Evolutionary conservation across 2,329 filamentous ascomycete species (phyloP).

Genomic region (Fonsecaea pedrosoi): DNA sequence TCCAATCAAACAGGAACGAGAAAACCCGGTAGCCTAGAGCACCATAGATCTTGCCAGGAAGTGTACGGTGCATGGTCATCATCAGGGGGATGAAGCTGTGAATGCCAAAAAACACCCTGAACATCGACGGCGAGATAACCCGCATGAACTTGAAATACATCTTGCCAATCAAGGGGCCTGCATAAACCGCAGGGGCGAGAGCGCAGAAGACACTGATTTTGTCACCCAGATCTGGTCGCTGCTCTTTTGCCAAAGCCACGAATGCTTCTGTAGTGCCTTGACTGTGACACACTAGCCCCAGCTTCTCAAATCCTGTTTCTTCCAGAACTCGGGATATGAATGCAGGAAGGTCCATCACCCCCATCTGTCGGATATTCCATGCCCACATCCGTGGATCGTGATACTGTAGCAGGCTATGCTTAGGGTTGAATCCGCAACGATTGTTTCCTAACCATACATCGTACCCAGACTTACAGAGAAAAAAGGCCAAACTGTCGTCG

Average conservation of each 20-base stretch:
- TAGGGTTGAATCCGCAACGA: constrained; percentile 81
- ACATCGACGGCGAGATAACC: constrained; percentile 75
- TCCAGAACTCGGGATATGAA: constrained; percentile 78
- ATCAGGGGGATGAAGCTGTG: constrained; percentile 93
- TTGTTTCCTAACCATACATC: constrained; percentile 98
- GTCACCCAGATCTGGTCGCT: constrained; percentile 81
- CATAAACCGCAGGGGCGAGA: constrained; percentile 87
- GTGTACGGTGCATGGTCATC: constrained; percentile 77
- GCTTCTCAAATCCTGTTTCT: constrained; percentile 81
- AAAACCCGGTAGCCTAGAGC: constrained; percentile 88
- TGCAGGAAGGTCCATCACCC: constrained; percentile 83
- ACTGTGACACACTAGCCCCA: constrained; percentile 84
- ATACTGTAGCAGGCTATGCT: constrained; percentile 73
- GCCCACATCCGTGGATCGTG: constrained; percentile 91
- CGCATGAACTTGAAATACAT: constrained; percentile 93
- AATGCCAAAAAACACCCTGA: constrained; percentile 84
- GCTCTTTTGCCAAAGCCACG: constrained; percentile 86
- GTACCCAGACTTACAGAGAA: constrained; percentile 87
- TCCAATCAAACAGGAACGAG: constrained; percentile 87
- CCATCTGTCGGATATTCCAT: constrained; percentile 96
- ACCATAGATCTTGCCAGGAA: constrained; percentile 75
- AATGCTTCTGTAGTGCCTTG: constrained; percentile 91
- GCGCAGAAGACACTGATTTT: constrained; percentile 90
- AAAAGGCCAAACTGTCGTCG: constrained; percentile 88
- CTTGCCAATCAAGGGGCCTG: constrained; percentile 82